Conservation (phyloP, 75 land plant genomes). For the Adiantum capillusveneris region DNA sequence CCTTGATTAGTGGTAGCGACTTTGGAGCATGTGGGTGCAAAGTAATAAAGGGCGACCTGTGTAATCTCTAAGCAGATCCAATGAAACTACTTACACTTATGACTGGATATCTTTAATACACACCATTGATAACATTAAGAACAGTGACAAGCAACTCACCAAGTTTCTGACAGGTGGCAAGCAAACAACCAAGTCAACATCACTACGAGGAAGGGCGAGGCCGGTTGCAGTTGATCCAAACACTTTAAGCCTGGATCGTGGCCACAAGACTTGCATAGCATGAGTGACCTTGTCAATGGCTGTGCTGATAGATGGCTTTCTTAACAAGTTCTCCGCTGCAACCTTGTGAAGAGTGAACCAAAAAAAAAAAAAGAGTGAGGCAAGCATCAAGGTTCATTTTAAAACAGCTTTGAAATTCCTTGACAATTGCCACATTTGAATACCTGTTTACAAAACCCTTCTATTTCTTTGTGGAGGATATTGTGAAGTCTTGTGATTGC, state of each 20-base stretch:
- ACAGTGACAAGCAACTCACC: constrained; percentile 33
- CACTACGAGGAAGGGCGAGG: constrained; percentile 92
- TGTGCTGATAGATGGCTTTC: constrained; percentile 74
- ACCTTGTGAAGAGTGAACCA: constrained; percentile 33
- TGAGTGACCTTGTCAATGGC: constrained; percentile 86
- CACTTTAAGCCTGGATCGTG: constrained; percentile 81
- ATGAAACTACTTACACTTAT: too few relatives aligned
- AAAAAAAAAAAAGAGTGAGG: background rate
- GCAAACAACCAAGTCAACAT: constrained; percentile 94
- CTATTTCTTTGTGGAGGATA: constrained; percentile 86
- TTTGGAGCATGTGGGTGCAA: too few relatives aligned
- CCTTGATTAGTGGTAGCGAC: too few relatives aligned
- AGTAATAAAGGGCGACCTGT: too few relatives aligned
- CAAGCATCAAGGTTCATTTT: too few relatives aligned
- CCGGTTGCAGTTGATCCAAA: constrained; percentile 99
- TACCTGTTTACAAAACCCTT: constrained; percentile 85
- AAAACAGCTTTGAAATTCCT: background rate
- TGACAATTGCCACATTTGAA: too few relatives aligned
- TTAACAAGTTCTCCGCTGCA: constrained; percentile 56
- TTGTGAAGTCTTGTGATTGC: constrained; percentile 48
- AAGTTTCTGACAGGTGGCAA: constrained; percentile 94
- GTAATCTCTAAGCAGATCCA: too few relatives aligned
- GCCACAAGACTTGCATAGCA: constrained; percentile 95
- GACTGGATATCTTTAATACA: too few relatives aligned
- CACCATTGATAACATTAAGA: too few relatives aligned